phyloP scores from a whole-genome alignment of 352 stramenopile species.

The Thraustochytrium sp. region DNA sequence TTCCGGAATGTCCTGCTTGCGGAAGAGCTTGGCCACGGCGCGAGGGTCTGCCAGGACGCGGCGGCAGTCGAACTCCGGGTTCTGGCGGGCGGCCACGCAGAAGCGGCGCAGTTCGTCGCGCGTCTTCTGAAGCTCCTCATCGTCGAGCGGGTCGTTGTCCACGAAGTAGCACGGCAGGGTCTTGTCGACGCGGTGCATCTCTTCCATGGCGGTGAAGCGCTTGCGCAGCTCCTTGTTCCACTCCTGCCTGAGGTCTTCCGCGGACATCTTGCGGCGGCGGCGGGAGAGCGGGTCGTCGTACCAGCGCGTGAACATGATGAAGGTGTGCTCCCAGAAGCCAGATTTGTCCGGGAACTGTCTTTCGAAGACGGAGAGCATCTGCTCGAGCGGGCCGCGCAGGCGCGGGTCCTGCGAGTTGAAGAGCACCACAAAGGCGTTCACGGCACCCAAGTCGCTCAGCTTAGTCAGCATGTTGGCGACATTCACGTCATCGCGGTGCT shows the following conservation, averaged over 20 bases:
- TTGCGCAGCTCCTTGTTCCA: neutral
- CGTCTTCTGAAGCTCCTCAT: neutral
- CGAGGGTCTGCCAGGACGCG: neutral
- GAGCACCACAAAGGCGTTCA: neutral
- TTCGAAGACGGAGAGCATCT: neutral
- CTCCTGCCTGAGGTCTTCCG: neutral
- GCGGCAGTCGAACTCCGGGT: neutral
- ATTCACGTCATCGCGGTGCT: neutral
- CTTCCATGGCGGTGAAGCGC: neutral
- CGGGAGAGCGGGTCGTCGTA: neutral
- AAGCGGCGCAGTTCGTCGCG: neutral
- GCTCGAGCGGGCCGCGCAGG: constrained; percentile 4
- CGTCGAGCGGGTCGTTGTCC: neutral
- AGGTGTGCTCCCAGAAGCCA: neutral
- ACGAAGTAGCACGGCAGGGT: neutral
- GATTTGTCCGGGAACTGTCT: neutral
- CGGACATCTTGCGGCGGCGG: neutral
- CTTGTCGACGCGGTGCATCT: neutral
- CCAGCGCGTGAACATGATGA: constrained; percentile 10
- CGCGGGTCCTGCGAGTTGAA: constrained; percentile 12
- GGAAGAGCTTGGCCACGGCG: neutral
- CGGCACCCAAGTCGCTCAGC: neutral
- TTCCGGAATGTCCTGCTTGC: neutral
- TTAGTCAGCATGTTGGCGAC: neutral
- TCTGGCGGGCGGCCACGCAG: neutral